Evolutionary conservation across 2,329 filamentous ascomycete species (phyloP), one percentile per base, ranked within the genome.

Genomic region (Clonostachys rosea): DNA sequence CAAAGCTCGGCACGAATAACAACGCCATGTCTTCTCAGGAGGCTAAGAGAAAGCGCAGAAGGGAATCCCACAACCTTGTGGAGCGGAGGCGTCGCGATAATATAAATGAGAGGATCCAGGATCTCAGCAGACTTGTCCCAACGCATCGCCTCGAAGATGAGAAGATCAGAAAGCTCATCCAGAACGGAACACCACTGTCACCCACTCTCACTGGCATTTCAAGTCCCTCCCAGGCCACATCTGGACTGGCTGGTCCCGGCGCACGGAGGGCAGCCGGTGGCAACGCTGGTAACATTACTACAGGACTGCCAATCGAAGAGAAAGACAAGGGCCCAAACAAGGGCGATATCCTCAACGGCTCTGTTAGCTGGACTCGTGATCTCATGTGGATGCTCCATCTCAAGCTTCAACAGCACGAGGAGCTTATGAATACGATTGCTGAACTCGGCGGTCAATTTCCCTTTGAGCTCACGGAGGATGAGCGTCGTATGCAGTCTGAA

Each of bases 311-410:
- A 0, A 80, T 95, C 35, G 94, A 99, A 59, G 94, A 97, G 56
- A 97, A 97, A 65, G 94, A 99, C 70, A 97, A 97, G 64, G 94
- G 94, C 1, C 94, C 94, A 6, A 97, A 97, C 75, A 99, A 99
- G 71, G 94, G 94, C 43, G 94, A 99, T 59, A 97, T 99, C 50
- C 84, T 99, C 58, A 97, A 97, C 61, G 92, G 94, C 33, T 89
- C 92, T 34, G 94, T 97, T 46, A 91, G 90, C 68, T 99, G 94
- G 94, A 96, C 90, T 51, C 84, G 92, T 52, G 94, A 99, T 69
- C 76, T 99, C 45, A 96, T 97, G 90, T 97, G 94, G 94, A 86
- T 95, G 72, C 74, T 96, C 50, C 85, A 96, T 61, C 78, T 89
- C 60, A 95, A 95, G 70, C 78, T 95, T 54, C 86, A 94, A 62